Percentiles rank a stretch among this genome's conserved stretches.
Evolutionary conservation across 768 basidiomycete species (phyloP).

Genomic region (Asterophora parasitica): DNA sequence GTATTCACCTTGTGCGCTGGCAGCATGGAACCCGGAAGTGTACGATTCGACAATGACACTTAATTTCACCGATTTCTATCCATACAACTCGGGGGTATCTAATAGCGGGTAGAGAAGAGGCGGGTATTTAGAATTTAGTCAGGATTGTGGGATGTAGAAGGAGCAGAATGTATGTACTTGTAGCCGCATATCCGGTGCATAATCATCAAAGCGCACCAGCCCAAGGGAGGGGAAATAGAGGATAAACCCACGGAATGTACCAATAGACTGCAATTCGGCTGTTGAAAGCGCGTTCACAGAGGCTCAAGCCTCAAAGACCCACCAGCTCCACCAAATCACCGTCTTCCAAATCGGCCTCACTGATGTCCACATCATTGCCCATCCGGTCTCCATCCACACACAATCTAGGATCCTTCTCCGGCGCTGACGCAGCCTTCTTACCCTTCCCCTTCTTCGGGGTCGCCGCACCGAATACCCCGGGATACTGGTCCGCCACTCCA

Average conservation of each 20-base stretch:
- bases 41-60: too few species aligned
- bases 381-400: conserved; percentile 71
- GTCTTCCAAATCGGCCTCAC: conserved; percentile 69
- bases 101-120: not conserved
- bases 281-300: too few species aligned
- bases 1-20: not conserved
- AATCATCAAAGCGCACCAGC: not conserved
- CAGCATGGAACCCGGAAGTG: too few species aligned
- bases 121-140: too few species aligned
- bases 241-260: not conserved
- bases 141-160: not conserved
- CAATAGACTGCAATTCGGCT: too few species aligned
- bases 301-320: conserved; percentile 36
- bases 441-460: conserved; percentile 26
- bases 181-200: too few species aligned
- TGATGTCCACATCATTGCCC: conserved; percentile 53
- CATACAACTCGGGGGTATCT: conserved; percentile 7
- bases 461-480: conserved; percentile 27
- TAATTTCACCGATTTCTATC: too few species aligned
- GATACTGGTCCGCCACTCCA: conserved; percentile 53
- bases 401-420: conserved; percentile 42
- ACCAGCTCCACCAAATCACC: conserved; percentile 76
- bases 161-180: not conserved
- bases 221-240: not conserved
- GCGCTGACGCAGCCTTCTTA: not conserved